A percentile compares a stretch with the other conserved stretches of the same genome.
phyloP scores from a whole-genome alignment of 169 alveolate genomes.

The Plasmodium knowlesi region DNA sequence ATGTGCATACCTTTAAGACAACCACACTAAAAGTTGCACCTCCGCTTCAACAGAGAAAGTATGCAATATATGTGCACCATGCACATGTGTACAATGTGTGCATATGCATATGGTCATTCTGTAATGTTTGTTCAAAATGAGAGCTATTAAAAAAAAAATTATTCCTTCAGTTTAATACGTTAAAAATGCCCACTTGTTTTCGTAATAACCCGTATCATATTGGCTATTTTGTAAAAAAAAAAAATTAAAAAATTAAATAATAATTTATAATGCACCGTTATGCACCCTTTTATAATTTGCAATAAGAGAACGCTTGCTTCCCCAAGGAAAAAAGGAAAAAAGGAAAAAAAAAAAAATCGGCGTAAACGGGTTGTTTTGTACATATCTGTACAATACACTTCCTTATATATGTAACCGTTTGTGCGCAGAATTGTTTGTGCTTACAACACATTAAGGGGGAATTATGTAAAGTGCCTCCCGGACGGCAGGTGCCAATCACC shows the following conservation, averaged over 20 bases:
- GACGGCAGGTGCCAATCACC: background rate
- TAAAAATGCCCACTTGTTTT: background rate
- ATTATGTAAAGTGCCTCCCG: background rate
- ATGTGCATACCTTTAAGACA: background rate
- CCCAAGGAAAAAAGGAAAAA: background rate
- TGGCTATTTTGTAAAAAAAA: slow-evolving; percentile 2
- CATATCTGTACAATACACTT: background rate
- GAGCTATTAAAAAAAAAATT: background rate
- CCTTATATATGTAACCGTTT: background rate
- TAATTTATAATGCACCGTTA: slow-evolving; percentile 50
- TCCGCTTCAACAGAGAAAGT: background rate
- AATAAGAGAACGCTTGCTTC: background rate
- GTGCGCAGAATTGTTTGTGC: background rate
- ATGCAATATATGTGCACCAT: slow-evolving; percentile 1
- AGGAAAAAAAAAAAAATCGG: background rate
- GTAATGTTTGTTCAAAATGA: background rate
- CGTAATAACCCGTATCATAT: background rate
- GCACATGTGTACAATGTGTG: background rate
- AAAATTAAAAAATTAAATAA: background rate
- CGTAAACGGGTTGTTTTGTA: background rate
- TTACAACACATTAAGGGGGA: background rate
- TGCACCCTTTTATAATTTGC: slow-evolving; percentile 21
- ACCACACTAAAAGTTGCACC: background rate
- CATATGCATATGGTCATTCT: background rate
- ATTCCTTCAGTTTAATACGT: background rate